phyloP scores from a whole-genome alignment of 805 yeast species.

The Saccharomycopsis fermentans region DNA sequence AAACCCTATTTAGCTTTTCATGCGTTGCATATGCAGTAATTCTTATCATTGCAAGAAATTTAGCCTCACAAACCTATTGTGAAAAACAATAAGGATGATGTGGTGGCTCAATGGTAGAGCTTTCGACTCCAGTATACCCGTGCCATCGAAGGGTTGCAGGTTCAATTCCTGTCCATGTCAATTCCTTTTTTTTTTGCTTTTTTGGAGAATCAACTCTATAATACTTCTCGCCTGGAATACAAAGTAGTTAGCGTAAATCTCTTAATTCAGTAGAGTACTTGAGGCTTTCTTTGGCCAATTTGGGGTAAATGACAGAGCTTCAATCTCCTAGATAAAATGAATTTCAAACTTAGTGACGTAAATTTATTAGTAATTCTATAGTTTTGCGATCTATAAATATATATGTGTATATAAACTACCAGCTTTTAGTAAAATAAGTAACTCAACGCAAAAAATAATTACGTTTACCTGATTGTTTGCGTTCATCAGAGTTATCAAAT shows the following conservation, averaged over 20 bases:
- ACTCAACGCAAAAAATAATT: slow-evolving; percentile 61
- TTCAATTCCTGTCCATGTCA: slow-evolving; percentile 48
- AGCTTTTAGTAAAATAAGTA: not conserved
- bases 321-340: no score
- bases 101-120: slow-evolving; percentile 68
- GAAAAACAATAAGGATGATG: slow-evolving; percentile 37
- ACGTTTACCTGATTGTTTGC: slow-evolving; percentile 50
- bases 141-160: slow-evolving; percentile 53
- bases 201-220: no score
- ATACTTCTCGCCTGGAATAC: no score
- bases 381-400: not conserved
- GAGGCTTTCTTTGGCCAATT: no score
- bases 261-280: no score
- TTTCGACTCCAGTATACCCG: slow-evolving; percentile 45
- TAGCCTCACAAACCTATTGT: no score
- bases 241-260: no score
- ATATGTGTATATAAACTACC: not conserved
- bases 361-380: not conserved
- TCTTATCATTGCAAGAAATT: no score
- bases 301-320: no score
- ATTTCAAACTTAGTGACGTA: not conserved
- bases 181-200: slow-evolving; percentile 10
- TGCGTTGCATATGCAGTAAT: no score
- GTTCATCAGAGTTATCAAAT: slow-evolving; percentile 35
- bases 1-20: no score